Percentiles rank a stretch among this genome's conserved stretches.
These are phyloP conservation scores for Podila horticola DNA, from an alignment of 192 early-diverging fungal genomes.

Conservation along the genomic window DNA sequence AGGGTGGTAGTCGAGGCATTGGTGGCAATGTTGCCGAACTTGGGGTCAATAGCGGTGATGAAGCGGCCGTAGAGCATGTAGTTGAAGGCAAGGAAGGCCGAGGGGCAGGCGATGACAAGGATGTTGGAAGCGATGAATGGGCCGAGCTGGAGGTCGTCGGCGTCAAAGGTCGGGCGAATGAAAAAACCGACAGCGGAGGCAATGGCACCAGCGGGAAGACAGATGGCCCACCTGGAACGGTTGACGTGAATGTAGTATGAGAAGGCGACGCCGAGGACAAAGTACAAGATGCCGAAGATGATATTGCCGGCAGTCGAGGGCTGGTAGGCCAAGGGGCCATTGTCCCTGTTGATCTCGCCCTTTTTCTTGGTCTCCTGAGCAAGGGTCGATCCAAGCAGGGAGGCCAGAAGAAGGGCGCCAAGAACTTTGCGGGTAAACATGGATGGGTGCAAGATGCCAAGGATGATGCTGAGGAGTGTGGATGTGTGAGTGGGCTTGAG, in stretches of 20 bases:
- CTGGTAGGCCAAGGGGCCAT: constrained; percentile 5
- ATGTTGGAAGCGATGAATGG: constrained; percentile 6
- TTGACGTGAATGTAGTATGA: not conserved
- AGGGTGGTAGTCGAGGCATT: too few species aligned
- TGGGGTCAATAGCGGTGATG: constrained; percentile 19
- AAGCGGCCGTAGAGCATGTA: constrained; percentile 44
- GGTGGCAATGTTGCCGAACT: not conserved
- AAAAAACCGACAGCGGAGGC: constrained; percentile 18
- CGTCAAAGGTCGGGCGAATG: constrained; percentile 2
- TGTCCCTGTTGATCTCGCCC: not conserved
- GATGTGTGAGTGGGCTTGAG: too few species aligned
- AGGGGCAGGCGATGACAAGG: constrained; percentile 15
- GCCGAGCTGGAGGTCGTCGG: not conserved
- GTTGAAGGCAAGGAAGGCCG: constrained; percentile 38
- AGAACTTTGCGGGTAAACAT: too few species aligned
- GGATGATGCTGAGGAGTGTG: too few species aligned
- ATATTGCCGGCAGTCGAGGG: constrained; percentile 14
- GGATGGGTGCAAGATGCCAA: too few species aligned
- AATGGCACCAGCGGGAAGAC: constrained; percentile 34
- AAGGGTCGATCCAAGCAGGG: too few species aligned
- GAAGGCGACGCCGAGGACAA: constrained; percentile 2
- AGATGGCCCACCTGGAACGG: constrained; percentile 27
- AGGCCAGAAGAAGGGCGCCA: too few species aligned
- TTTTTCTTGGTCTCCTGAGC: too few species aligned
- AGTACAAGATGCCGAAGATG: constrained; percentile 8